Base-by-base conservation (phyloP, 139 green algal species). In the Picochlorum costavermella region DNA sequence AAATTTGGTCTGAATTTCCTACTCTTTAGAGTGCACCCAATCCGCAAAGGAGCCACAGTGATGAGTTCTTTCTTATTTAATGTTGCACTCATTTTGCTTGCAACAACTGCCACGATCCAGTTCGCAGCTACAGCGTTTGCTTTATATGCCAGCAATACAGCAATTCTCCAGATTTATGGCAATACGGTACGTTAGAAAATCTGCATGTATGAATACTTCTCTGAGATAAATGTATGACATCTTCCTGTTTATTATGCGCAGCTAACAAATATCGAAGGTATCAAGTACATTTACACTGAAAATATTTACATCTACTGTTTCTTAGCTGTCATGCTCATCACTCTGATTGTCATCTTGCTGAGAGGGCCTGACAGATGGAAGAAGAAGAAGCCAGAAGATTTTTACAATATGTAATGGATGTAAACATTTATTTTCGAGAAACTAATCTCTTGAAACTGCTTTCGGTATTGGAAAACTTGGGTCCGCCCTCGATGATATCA, bases 51-150 rank as follows among this genome's bases (percentile, higher is more conserved):
- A 3, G 89, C 71, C 49, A 98, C 92, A 8, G 72, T 98, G 50
- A 98, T 97, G 91, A 89, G 70, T 75, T 85, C 75, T 46, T 90
- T 98, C 70, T 83, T 98, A 3, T 96, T 98, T 78, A 98, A 98
- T 78, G 80, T 84, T 4, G 91, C 76, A 10, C 75, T 98, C 46
- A 91, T 98, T 46, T 75, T 98, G 65, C 69, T 93, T 25, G 87
- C 87, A 68, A 80, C 76, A 43, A 83, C 86, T 10, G 88, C 88
- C n/a, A 80, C 89, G 30, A 86, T 97, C 49, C 91, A 96, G 72
- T 98, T 98, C 75, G 96, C 87, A 69, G 73, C 86, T 1, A 66
- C 83, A 56, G 89, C 85, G 0, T 96, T 96, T 69, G 75, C 74
- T 17, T 77, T 86, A 48, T 96, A 97, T 60, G 90, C 88, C 13